A percentile compares a stretch with the other conserved stretches of the same genome.
Evolutionary conservation across 2,329 filamentous ascomycete species (phyloP).

Genomic region (Hysterium pulicare): DNA sequence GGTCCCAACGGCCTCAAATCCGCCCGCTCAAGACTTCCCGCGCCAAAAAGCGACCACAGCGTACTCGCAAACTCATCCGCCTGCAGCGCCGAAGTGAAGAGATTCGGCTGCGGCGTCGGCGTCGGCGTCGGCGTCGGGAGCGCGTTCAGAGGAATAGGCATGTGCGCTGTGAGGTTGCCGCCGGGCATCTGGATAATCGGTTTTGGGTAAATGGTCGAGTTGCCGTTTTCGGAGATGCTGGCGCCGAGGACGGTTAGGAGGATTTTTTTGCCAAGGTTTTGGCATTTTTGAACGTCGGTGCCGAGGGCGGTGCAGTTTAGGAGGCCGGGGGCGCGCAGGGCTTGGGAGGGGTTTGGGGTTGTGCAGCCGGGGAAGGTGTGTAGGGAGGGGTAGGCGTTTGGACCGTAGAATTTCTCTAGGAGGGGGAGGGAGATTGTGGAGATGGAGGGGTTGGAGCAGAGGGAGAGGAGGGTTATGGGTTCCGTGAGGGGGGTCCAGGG

Average conservation of each 20-base stretch:
- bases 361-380: slow-evolving; percentile 35
- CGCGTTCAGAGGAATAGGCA: background rate
- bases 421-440: slow-evolving; percentile 39
- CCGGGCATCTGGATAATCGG: background rate
- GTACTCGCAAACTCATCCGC: slow-evolving; percentile 28
- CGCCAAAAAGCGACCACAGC: slow-evolving; percentile 38
- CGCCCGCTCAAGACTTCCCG: slow-evolving; percentile 15
- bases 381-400: slow-evolving; percentile 28
- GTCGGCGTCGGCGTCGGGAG: background rate
- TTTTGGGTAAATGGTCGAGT: slow-evolving; percentile 1
- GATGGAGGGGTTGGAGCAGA: slow-evolving; percentile 32
- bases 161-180: background rate
- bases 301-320: slow-evolving; percentile 38
- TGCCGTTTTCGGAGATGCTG: slow-evolving; percentile 15
- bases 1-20: slow-evolving; percentile 31
- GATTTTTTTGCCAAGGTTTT: slow-evolving; percentile 38
- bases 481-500: slow-evolving; percentile 18
- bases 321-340: slow-evolving; percentile 34
- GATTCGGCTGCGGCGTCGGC: slow-evolving; percentile 7
- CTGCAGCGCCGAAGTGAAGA: slow-evolving; percentile 23
- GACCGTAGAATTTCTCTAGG: slow-evolving; percentile 30
- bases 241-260: slow-evolving; percentile 38
- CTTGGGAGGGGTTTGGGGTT: slow-evolving; percentile 28
- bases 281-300: slow-evolving; percentile 32
- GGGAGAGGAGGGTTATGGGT: slow-evolving; percentile 21